A percentile compares a stretch with the other conserved stretches of the same genome.
These are phyloP conservation scores for Lachnellula cervina DNA, from an alignment of 2,329 filamentous ascomycete species.

Conservation along the genomic window DNA sequence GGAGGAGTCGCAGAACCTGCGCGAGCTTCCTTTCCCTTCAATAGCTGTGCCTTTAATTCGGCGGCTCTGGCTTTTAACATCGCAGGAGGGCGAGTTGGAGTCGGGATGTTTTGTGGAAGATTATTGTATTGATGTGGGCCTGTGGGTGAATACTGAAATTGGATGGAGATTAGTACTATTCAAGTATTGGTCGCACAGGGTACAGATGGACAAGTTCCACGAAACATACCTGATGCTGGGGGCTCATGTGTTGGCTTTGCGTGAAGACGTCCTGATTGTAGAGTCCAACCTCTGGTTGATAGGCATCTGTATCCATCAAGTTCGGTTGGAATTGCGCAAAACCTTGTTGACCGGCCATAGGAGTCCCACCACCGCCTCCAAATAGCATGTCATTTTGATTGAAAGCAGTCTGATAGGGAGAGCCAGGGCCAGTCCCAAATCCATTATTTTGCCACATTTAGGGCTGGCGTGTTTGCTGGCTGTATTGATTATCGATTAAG, in stretches of 20 bases:
- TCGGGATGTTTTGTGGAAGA: conserved; percentile 8
- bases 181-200: not conserved
- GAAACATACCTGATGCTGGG: conserved; percentile 23
- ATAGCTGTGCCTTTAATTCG: conserved; percentile 29
- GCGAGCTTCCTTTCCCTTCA: conserved; percentile 23
- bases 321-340: conserved; percentile 16
- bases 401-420: conserved; percentile 20
- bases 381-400: conserved; percentile 22
- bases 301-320: conserved; percentile 15
- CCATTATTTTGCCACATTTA: conserved; percentile 28
- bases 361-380: conserved; percentile 4
- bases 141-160: conserved; percentile 18
- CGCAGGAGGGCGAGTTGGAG: conserved; percentile 15
- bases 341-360: conserved; percentile 14
- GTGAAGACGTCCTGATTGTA: conserved; percentile 20
- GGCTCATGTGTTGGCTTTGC: conserved; percentile 22
- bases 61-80: conserved; percentile 28
- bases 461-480: not conserved
- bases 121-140: conserved; percentile 14
- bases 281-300: conserved; percentile 20
- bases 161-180: conserved; percentile 12
- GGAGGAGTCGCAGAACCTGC: conserved; percentile 23
- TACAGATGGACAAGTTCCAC: not conserved
- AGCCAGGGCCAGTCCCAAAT: conserved; percentile 26
- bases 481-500: not conserved